Base-by-base conservation (phyloP, 169 alveolate genomes). In the Plasmodium cynomolgi region DNA sequence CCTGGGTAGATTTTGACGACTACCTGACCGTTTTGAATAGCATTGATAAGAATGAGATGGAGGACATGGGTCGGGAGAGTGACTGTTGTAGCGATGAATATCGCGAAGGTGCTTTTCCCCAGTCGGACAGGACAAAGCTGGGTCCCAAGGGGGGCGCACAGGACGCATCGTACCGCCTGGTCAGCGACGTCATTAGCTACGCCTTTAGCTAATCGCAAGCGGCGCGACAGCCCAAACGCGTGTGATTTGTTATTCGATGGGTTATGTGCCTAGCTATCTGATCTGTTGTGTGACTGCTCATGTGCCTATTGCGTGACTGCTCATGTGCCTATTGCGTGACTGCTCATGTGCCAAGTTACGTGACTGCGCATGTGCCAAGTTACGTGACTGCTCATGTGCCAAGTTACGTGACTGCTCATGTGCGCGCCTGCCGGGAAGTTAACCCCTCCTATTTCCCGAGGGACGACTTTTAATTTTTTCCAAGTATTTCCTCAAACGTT, bases 1-100 rank as follows among this genome's bases (percentile, higher is more conserved):
- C 33, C 15, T 73, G 44, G 50, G 83, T 15, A 84, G 11, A 41
- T 73, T 31, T 84, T 41, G 62, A 74, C 13, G 33, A 56, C 26
- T 84, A 84, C 68, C 23, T 84, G 74, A 41, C 93, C 33, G 93
- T 84, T 34, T 84, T 84, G 54, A 84, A 84, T 84, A 58, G 54
- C 11, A 33, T 47, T 26, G 93, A 84, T 74, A 5, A 72, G 79
- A 73, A 44, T 17, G 29, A 3, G 31, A n/a, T 26, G 44, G 72
- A 56, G 47, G 93, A 84, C 39, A 29, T 15, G 37, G 93, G 80
- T 37, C 50, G 74, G 44, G 93, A 84, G 29, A 84, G 93, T 26
- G 93, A 84, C 80, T 33, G 80, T 17, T 73, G 93, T 56, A 72
- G 79, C 29, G 79, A 83, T 26, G 93, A 84, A 37, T 83, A 34